These are phyloP conservation scores for Scenedesmus sp. DNA, from an alignment of 163 green algal species.

Conservation along the genomic window DNA sequence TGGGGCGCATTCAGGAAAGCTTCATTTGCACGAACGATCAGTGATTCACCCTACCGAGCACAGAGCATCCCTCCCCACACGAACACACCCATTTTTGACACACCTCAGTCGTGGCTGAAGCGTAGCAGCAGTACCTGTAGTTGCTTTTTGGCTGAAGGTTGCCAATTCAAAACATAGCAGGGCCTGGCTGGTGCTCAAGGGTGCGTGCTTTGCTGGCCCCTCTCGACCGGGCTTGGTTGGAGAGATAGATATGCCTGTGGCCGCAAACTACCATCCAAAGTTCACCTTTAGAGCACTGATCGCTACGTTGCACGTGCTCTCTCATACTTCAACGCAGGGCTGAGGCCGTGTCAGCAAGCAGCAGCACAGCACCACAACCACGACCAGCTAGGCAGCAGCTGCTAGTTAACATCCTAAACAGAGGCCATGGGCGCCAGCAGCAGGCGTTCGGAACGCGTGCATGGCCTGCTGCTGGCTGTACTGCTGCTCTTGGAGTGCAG, in stretches of 20 bases:
- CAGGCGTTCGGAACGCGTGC: background rate
- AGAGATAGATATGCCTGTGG: background rate
- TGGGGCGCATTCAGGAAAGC: background rate
- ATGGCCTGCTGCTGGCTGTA: conserved; percentile 3
- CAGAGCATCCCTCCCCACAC: background rate
- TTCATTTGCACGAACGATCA: background rate
- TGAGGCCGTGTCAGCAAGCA: background rate
- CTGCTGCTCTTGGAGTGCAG: conserved; percentile 14
- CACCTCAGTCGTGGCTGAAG: background rate
- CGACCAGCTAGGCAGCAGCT: background rate
- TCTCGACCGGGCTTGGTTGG: background rate
- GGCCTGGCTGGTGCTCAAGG: background rate
- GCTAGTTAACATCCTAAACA: background rate
- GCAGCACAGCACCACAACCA: background rate
- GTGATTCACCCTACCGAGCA: background rate
- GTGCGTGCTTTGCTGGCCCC: conserved; percentile 3
- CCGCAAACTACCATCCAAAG: background rate
- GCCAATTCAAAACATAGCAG: background rate
- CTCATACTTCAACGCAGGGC: background rate
- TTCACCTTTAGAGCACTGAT: background rate
- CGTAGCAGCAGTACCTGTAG: background rate
- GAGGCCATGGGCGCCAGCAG: conserved; percentile 6
- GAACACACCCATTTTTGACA: background rate
- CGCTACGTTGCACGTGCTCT: background rate
- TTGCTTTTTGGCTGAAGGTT: background rate